A percentile compares a stretch with the other conserved stretches of the same genome.
Evolutionary conservation across 2,329 filamentous ascomycete genomes (phyloP).

Genomic region (Rhytidhysteron rufulum): DNA sequence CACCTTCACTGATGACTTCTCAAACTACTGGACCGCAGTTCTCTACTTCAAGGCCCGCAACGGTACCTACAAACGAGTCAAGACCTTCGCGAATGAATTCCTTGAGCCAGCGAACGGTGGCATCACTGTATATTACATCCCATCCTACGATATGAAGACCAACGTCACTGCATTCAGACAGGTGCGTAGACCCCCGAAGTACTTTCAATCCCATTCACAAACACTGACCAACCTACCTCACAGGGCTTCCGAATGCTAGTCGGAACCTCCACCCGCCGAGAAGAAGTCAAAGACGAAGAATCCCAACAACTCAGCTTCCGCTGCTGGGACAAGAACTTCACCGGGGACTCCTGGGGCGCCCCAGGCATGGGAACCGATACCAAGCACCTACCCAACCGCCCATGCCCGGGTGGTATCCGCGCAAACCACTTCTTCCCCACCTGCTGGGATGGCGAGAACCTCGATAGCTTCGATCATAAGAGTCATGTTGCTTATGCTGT

Average conservation of each 20-base stretch:
- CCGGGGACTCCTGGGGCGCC: slow-evolving; percentile 6
- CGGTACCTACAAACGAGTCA: slow-evolving; percentile 14
- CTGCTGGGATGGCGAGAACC: slow-evolving; percentile 45
- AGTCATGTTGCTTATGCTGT: slow-evolving; percentile 35
- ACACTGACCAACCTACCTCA: neutral
- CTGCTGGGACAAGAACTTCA: slow-evolving; percentile 12
- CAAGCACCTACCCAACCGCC: slow-evolving; percentile 8
- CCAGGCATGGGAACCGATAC: slow-evolving; percentile 11
- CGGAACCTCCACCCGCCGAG: slow-evolving; percentile 7
- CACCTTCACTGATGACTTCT: slow-evolving; percentile 12
- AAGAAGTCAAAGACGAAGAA: slow-evolving; percentile 9
- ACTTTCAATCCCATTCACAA: neutral
- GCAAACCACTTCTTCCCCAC: slow-evolving; percentile 31
- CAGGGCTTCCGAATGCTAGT: slow-evolving; percentile 19
- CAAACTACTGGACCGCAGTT: slow-evolving; percentile 16
- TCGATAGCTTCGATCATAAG: slow-evolving; percentile 53
- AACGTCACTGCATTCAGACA: slow-evolving; percentile 14
- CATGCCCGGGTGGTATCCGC: slow-evolving; percentile 13
- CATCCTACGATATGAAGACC: slow-evolving; percentile 10
- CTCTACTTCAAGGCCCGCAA: slow-evolving; percentile 14
- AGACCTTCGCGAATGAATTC: slow-evolving; percentile 16
- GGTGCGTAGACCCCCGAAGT: slow-evolving; percentile 3
- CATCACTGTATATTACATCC: slow-evolving; percentile 18
- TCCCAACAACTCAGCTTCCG: slow-evolving; percentile 9
- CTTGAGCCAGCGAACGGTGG: slow-evolving; percentile 17